phyloP scores from a whole-genome alignment of 306 rosid species.

The Sesbania bispinosa region DNA sequence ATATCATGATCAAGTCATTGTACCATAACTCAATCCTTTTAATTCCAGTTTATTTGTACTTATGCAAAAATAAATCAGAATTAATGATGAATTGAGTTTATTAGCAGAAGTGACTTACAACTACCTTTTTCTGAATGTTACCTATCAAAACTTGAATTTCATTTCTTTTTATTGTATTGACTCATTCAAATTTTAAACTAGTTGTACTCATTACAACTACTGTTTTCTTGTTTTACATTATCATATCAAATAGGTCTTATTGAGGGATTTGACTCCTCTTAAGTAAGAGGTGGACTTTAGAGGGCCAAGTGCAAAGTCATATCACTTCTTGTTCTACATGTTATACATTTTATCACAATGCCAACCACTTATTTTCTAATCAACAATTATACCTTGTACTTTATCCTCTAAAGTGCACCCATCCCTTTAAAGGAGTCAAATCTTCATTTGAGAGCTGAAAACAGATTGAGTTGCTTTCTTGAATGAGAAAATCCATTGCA shows the following conservation, averaged over 20 bases:
- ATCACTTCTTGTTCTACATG: not conserved
- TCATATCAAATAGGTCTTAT: not conserved
- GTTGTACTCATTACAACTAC: too few species aligned
- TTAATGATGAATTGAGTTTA: not conserved
- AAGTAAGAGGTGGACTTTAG: not conserved
- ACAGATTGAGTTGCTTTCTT: not conserved
- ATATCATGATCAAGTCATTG: not conserved
- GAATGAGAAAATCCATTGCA: not conserved
- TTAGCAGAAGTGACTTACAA: not conserved
- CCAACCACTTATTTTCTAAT: not conserved
- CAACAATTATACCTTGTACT: not conserved
- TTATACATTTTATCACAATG: not conserved
- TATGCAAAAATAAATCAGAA: not conserved
- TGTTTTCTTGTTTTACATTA: not conserved
- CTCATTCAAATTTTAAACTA: not conserved
- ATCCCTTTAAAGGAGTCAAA: not conserved
- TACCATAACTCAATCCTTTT: not conserved
- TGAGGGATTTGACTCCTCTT: not conserved
- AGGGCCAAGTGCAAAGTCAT: not conserved
- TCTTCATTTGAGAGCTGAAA: not conserved
- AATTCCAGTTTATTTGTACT: not conserved
- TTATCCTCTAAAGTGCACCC: not conserved
- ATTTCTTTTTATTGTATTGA: not conserved
- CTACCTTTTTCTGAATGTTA: conserved; percentile 1
- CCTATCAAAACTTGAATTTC: not conserved